A percentile compares a stretch with the other conserved stretches of the same genome.
Evolutionary conservation across 116 monocot species (phyloP).

Genomic region (Posidonia oceanica): DNA sequence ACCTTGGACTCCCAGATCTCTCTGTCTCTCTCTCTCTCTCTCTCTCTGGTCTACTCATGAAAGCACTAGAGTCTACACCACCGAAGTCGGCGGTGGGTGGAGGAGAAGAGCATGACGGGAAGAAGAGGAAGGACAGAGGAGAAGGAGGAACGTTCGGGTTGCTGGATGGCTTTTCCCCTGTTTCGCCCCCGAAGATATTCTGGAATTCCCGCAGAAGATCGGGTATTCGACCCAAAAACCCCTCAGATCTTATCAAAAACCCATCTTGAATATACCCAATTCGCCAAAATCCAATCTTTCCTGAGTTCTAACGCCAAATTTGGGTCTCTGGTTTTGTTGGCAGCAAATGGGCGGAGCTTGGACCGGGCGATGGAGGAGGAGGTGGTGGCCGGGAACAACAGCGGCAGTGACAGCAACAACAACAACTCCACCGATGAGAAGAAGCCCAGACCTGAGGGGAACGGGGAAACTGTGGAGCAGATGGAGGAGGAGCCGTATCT

Average conservation of each 20-base stretch:
- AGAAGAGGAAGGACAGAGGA: conserved; percentile 1
- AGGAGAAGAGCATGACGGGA: neutral
- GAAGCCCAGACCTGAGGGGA: neutral
- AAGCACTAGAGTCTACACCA: neutral
- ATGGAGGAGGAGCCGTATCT: conserved; percentile 16
- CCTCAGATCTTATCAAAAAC: neutral
- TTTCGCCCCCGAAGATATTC: conserved; percentile 52
- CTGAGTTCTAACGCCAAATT: no score
- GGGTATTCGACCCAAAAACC: conserved; percentile 14
- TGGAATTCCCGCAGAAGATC: conserved; percentile 78
- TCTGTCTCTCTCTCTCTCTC: neutral
- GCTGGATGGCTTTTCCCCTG: conserved; percentile 52
- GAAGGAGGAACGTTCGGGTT: neutral
- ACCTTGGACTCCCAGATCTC: neutral
- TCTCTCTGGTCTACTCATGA: neutral
- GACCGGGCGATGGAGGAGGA: conserved; percentile 30
- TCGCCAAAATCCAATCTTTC: neutral
- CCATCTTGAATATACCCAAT: no score
- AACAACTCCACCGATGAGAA: conserved; percentile 1
- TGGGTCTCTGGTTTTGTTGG: no score
- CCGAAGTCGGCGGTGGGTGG: neutral
- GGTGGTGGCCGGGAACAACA: neutral
- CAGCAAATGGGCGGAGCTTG: conserved; percentile 23
- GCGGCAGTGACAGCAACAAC: conserved; percentile 4
- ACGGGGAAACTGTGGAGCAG: neutral